Evolutionary conservation across 345 rosid genomes (phyloP).

Genomic region (Tarenaya hassleriana): DNA sequence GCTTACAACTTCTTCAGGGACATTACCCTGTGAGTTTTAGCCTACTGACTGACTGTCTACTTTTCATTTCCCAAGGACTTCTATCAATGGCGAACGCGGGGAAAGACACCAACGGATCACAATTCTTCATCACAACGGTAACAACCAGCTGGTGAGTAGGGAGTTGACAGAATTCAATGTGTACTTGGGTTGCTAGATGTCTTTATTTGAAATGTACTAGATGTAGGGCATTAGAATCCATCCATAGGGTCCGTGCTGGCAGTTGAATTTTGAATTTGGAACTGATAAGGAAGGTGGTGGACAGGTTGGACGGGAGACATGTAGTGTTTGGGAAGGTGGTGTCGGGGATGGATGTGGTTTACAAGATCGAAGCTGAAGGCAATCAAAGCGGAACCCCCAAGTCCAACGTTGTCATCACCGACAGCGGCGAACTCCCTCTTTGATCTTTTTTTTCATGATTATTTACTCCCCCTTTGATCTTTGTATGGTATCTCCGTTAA

Average conservation of each 20-base stretch:
- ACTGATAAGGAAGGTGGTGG: slow-evolving; percentile 12
- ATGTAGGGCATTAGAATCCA: too few relatives aligned
- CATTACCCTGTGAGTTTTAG: neutral
- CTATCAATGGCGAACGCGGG: slow-evolving; percentile 98
- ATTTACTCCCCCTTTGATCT: too few relatives aligned
- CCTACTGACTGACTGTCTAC: neutral
- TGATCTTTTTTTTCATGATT: slow-evolving; percentile 29
- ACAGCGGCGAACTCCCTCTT: slow-evolving; percentile 87
- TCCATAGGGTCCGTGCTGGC: too few relatives aligned
- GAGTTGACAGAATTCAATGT: neutral
- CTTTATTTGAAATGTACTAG: too few relatives aligned
- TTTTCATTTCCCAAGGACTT: slow-evolving; percentile 42
- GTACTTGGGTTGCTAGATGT: too few relatives aligned
- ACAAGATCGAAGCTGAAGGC: slow-evolving; percentile 96
- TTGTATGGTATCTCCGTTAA: too few relatives aligned
- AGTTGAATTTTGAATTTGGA: neutral
- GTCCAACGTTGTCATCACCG: slow-evolving; percentile 78
- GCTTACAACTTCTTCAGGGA: neutral
- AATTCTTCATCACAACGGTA: slow-evolving; percentile 92
- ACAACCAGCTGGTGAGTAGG: slow-evolving; percentile 76
- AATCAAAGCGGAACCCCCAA: slow-evolving; percentile 77
- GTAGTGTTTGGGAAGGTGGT: slow-evolving; percentile 95
- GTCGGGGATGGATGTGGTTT: slow-evolving; percentile 87
- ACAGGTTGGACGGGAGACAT: slow-evolving; percentile 90
- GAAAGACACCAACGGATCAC: slow-evolving; percentile 84